phyloP scores from a whole-genome alignment of 1,284 basidiomycete species.

The Exsudoporus floridanus region DNA sequence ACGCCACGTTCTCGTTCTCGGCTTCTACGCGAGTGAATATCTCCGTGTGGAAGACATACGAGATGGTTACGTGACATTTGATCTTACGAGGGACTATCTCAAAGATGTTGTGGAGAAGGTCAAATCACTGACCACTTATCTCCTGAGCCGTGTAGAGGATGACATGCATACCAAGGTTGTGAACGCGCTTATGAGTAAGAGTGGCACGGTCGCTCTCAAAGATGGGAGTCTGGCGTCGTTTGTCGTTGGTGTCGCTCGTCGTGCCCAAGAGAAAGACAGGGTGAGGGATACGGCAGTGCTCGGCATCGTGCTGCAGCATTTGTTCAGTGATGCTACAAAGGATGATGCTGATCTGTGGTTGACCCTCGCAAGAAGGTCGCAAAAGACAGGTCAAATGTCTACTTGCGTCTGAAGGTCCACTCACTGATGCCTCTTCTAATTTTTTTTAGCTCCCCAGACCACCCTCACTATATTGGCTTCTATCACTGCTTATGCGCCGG shows the following conservation, averaged over 20 bases:
- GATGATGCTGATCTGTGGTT: slow-evolving; percentile 80
- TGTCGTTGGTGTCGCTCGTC: slow-evolving; percentile 42
- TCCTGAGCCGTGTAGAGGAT: slow-evolving; percentile 51
- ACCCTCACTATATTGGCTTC: slow-evolving; percentile 65
- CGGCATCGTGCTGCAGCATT: slow-evolving; percentile 55
- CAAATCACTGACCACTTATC: slow-evolving; percentile 67
- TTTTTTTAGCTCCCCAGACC: slow-evolving; percentile 59
- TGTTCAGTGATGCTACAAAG: slow-evolving; percentile 59
- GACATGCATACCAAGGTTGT: slow-evolving; percentile 23
- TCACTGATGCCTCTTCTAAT: slow-evolving; percentile 1
- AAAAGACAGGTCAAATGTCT: slow-evolving; percentile 51
- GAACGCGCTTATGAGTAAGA: slow-evolving; percentile 25
- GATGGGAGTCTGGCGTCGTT: slow-evolving; percentile 41
- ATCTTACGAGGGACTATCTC: slow-evolving; percentile 24
- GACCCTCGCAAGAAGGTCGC: slow-evolving; percentile 57
- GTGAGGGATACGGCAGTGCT: slow-evolving; percentile 59
- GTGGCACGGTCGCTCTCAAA: slow-evolving; percentile 22
- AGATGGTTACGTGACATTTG: slow-evolving; percentile 45
- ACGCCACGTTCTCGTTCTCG: slow-evolving; percentile 60
- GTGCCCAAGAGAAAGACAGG: slow-evolving; percentile 44
- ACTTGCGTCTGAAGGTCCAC: neutral
- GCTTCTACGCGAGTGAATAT: slow-evolving; percentile 56
- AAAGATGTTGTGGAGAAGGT: slow-evolving; percentile 49
- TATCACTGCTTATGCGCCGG: slow-evolving; percentile 61
- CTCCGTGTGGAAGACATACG: slow-evolving; percentile 48